Evolutionary conservation across 1,139 yeast species (phyloP).

Genomic region (Debaryomycetaceae sp.): DNA sequence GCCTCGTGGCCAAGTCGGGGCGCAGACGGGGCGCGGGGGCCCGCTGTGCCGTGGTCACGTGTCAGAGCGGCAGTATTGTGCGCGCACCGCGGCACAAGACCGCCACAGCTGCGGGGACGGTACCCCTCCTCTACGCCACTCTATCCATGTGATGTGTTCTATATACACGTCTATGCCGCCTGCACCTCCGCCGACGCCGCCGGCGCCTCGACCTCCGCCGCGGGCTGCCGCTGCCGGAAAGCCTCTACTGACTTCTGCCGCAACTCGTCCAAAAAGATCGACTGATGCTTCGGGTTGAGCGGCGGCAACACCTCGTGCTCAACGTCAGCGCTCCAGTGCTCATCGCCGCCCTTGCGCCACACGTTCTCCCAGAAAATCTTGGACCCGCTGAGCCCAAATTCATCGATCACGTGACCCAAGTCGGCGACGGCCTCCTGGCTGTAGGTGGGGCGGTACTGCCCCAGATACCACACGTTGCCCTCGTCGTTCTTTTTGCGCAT

Average conservation of each 20-base stretch:
- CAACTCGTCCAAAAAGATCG: conserved; percentile 56
- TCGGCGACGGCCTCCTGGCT: conserved; percentile 93
- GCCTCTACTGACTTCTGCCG: conserved; percentile 39
- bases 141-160: too few relatives aligned
- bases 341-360: conserved; percentile 80
- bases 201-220: too few relatives aligned
- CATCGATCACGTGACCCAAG: conserved; percentile 64
- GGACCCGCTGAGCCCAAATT: conserved; percentile 47
- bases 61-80: too few relatives aligned
- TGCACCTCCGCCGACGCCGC: too few relatives aligned
- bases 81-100: too few relatives aligned
- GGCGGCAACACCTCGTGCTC: conserved; percentile 57
- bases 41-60: too few relatives aligned
- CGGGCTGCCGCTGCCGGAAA: too few relatives aligned
- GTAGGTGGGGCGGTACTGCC: conserved; percentile 85
- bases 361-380: conserved; percentile 74
- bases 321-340: conserved; percentile 58
- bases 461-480: conserved; percentile 81
- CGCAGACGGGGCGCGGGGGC: too few relatives aligned
- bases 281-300: conserved; percentile 62
- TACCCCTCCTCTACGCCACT: too few relatives aligned
- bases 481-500: conserved; percentile 71
- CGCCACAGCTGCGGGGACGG: too few relatives aligned
- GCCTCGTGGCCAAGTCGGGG: too few relatives aligned
- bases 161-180: too few relatives aligned